A percentile compares a stretch with the other conserved stretches of the same genome.
These are phyloP conservation scores for Populus hybrid DNA, from an alignment of 441 rosid species.

Conservation along the genomic window DNA sequence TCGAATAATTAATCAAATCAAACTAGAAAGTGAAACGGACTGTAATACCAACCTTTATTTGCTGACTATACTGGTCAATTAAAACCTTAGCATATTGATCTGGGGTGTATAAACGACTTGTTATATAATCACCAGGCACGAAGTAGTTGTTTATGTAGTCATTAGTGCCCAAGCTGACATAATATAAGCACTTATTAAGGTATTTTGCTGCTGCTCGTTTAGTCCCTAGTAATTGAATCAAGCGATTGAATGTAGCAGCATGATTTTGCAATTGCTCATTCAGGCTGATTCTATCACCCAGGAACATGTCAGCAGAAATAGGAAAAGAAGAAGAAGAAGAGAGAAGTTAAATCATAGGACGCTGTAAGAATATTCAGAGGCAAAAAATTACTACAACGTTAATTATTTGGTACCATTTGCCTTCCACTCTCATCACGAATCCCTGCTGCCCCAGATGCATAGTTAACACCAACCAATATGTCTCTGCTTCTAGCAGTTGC, in stretches of 20 bases:
- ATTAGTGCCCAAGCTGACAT: too few species aligned
- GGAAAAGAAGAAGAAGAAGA: too few species aligned
- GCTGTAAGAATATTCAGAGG: too few species aligned
- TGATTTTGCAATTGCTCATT: neutral
- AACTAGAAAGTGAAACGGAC: slow-evolving; percentile 16
- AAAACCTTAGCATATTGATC: slow-evolving; percentile 20
- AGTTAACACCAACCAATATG: slow-evolving; percentile 17
- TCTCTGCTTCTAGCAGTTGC: neutral
- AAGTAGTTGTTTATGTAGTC: neutral
- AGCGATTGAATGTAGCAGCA: neutral
- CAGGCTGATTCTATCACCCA: neutral
- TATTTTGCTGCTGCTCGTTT: neutral
- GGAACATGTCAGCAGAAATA: too few species aligned
- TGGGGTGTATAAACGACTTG: slow-evolving; percentile 7
- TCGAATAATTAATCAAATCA: neutral
- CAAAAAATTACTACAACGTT: too few species aligned
- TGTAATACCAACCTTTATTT: slow-evolving; percentile 1
- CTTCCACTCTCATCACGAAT: neutral
- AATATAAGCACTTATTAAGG: slow-evolving; percentile 1
- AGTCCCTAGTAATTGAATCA: slow-evolving; percentile 5
- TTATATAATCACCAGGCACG: neutral
- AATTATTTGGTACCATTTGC: too few species aligned
- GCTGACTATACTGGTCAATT: slow-evolving; percentile 1
- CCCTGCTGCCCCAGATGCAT: slow-evolving; percentile 21
- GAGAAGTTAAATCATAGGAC: too few species aligned